These are phyloP conservation scores for Hypoxylon cercidicola DNA, from an alignment of 495 filamentous ascomycete genomes.

Conservation along the genomic window DNA sequence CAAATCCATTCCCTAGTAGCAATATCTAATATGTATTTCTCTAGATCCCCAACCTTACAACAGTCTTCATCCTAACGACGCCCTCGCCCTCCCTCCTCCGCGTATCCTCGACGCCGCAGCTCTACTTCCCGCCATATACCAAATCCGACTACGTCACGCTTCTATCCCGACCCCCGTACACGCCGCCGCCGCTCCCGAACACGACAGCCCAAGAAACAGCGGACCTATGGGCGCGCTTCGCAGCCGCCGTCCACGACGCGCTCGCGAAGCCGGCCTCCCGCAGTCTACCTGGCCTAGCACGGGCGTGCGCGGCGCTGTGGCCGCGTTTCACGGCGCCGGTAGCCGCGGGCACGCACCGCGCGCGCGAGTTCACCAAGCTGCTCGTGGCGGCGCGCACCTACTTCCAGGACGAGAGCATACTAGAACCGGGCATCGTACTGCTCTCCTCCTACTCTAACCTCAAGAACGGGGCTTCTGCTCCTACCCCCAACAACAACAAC, in stretches of 20 bases:
- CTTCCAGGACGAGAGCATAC: conserved; percentile 78
- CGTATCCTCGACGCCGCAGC: conserved; percentile 75
- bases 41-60: conserved; percentile 83
- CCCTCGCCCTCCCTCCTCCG: conserved; percentile 78
- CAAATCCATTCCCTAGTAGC: background rate
- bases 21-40: conserved; percentile 29
- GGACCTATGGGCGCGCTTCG: conserved; percentile 84
- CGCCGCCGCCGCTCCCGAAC: conserved; percentile 50
- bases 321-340: conserved; percentile 74
- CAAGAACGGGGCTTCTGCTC: conserved; percentile 30
- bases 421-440: conserved; percentile 76
- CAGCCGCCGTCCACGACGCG: conserved; percentile 77
- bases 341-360: conserved; percentile 67
- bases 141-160: conserved; percentile 81
- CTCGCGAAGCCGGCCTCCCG: conserved; percentile 72
- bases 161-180: conserved; percentile 59
- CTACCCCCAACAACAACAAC: conserved; percentile 19
- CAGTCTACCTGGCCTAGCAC: conserved; percentile 69
- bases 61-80: conserved; percentile 79
- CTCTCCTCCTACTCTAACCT: conserved; percentile 21
- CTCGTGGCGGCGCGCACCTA: conserved; percentile 76
- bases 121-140: conserved; percentile 87
- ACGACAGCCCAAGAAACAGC: conserved; percentile 53
- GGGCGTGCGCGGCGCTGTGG: conserved; percentile 72
- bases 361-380: conserved; percentile 84